Conservation (phyloP, 257 asterid genomes). For the Fraxinus excelsior region DNA sequence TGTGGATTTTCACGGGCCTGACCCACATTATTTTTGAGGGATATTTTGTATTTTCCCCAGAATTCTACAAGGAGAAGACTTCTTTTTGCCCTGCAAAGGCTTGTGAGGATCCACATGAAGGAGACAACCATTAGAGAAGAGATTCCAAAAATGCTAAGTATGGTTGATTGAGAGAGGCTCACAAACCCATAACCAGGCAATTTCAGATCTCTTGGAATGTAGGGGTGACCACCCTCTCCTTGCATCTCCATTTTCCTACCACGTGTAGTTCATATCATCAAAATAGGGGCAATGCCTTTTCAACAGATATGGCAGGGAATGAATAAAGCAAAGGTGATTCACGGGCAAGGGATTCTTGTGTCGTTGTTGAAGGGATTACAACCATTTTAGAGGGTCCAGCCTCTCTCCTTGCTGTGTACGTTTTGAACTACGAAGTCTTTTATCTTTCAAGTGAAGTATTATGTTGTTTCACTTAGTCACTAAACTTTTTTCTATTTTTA, state of each 20-base stretch:
- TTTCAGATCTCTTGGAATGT: no score
- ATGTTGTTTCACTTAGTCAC: no score
- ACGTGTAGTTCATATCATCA: no score
- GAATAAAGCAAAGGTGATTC: slow-evolving; percentile 98
- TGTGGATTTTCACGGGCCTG: slow-evolving; percentile 97
- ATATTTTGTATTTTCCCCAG: slow-evolving; percentile 75
- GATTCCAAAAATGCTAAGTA: no score
- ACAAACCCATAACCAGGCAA: no score
- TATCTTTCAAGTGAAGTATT: not conserved
- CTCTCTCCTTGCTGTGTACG: slow-evolving; percentile 75
- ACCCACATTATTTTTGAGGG: slow-evolving; percentile 90
- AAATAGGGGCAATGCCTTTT: no score
- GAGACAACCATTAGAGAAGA: no score
- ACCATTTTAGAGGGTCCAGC: slow-evolving; percentile 86
- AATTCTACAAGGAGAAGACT: slow-evolving; percentile 62
- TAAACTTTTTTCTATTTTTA: no score
- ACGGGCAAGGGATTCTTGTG: slow-evolving; percentile 67
- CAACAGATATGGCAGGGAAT: slow-evolving; percentile 73
- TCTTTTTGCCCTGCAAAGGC: slow-evolving; percentile 84
- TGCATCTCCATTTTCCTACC: no score
- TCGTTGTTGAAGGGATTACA: slow-evolving; percentile 80
- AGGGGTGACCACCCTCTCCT: no score
- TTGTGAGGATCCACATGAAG: no score
- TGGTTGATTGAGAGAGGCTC: no score
- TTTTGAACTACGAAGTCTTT: not conserved